Evolutionary conservation across 441 rosid genomes (phyloP), one percentile per base, ranked within the genome.

Genomic region (Geranium incanum): DNA sequence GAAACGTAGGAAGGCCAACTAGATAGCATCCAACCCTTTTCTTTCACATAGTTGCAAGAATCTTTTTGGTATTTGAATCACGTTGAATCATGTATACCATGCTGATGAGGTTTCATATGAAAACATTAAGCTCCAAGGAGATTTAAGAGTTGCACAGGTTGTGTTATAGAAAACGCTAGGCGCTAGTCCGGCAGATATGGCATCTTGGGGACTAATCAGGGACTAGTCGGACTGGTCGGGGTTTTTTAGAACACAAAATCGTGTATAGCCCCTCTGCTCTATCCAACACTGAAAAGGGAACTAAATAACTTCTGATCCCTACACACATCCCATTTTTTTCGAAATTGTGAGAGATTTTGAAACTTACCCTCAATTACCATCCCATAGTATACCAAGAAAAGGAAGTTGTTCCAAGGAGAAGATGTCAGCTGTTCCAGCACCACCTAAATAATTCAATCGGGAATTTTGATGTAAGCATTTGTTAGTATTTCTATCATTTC

Each of bases 341-440:
- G 13, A n/a, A 50, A 50, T 13, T 50, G 2, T 50, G 59, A 50
- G 8, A 50, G n/a, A 50, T 50, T 3, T 11, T 50, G 59, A 13
- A 5, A 76, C 91, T 81, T 79, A 88, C 97, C 83, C 71, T 93
- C 98, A 5, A 91, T 71, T 38, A 89, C 79, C 37, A 84, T 68
- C 65, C 91, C 96, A 74, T 84, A 94, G 79, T 87, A 90, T 74
- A 91, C 67, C 96, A 87, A 86, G 85, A 87, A 91, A 65, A 91
- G 71, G 76, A 91, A 71, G 83, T 88, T 93, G 87, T 89, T 93
- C 87, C 88, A 83, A 64, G 98, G 98, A 79, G 98, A 93, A 67
- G 89, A 66, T 62, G 97, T 91, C 83, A 90, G 71, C 74, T 91
- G 97, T 76, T 94, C 97, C 79, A 92, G 11, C 2, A 82, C 64